These are phyloP conservation scores for Breviolum minutum DNA, from an alignment of 73 alveolate species.

Conservation along the genomic window DNA sequence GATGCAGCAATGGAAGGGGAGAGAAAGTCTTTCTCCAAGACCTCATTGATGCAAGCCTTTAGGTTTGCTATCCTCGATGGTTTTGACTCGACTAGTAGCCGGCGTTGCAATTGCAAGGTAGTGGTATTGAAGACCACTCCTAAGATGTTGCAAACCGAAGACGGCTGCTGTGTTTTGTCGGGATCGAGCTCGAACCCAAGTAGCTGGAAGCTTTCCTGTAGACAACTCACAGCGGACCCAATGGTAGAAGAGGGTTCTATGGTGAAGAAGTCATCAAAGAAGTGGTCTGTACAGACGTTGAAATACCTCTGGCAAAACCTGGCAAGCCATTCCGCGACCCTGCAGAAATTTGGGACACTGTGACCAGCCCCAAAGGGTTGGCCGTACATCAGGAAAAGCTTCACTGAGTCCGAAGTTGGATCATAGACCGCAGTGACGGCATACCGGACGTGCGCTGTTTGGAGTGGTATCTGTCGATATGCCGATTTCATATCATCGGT, in stretches of 20 bases:
- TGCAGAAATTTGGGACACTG: not conserved
- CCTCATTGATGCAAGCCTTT: not conserved
- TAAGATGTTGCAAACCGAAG: not conserved
- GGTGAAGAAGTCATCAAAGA: not conserved
- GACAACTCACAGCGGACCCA: not conserved
- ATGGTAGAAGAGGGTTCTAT: not conserved
- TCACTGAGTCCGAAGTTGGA: not conserved
- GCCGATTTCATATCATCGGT: conserved; percentile 27
- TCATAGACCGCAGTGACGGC: conserved; percentile 16
- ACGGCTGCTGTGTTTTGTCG: not conserved
- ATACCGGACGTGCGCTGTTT: not conserved
- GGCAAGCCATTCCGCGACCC: not conserved
- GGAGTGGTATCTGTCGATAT: conserved; percentile 21
- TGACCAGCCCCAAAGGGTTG: conserved; percentile 35
- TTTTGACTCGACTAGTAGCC: not conserved
- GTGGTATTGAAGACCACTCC: not conserved
- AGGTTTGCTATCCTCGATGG: not conserved
- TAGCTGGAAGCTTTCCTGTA: not conserved
- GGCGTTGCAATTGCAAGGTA: not conserved
- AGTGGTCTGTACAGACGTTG: not conserved
- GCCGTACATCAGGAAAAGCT: not conserved
- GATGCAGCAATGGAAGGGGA: not conserved
- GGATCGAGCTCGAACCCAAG: not conserved
- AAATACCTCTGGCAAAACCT: not conserved
- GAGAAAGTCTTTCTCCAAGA: not conserved